Percentiles rank a stretch among this genome's conserved stretches.
These are phyloP conservation scores for Phytopythium aichiense DNA, from an alignment of 352 stramenopile species.

Conservation along the genomic window DNA sequence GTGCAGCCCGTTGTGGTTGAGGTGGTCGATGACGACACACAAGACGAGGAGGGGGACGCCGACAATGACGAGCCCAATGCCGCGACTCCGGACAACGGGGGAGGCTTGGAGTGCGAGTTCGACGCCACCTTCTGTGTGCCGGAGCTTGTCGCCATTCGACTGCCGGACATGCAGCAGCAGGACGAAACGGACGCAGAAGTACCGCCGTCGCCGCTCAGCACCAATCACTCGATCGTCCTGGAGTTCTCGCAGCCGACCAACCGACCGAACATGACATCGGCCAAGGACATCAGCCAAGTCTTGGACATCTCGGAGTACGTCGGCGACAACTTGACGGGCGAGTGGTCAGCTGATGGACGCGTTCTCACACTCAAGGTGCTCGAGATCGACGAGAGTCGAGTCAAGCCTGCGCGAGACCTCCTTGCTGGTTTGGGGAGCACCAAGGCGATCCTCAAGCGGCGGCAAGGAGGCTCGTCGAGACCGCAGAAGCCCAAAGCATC, in stretches of 20 bases:
- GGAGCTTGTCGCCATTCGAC: slow-evolving; percentile 41
- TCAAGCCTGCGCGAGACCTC: slow-evolving; percentile 36
- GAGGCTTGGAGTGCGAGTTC: slow-evolving; percentile 34
- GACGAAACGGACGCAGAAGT: background rate
- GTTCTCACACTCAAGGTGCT: slow-evolving; percentile 40
- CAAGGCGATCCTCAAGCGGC: slow-evolving; percentile 3
- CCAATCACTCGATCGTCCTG: slow-evolving; percentile 44
- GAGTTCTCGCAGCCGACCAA: slow-evolving; percentile 58
- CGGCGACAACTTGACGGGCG: slow-evolving; percentile 36
- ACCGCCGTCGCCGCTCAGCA: slow-evolving; percentile 14
- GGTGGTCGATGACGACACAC: background rate
- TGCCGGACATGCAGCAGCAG: slow-evolving; percentile 30
- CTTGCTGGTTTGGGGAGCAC: slow-evolving; percentile 38
- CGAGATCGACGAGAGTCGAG: slow-evolving; percentile 22
- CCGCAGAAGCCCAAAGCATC: background rate
- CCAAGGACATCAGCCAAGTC: slow-evolving; percentile 34
- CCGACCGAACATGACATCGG: slow-evolving; percentile 21
- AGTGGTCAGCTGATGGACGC: slow-evolving; percentile 33
- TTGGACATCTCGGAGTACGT: slow-evolving; percentile 56
- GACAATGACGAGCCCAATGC: background rate
- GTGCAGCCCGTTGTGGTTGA: background rate
- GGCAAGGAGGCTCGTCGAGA: background rate
- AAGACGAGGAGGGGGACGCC: background rate
- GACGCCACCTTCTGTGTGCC: slow-evolving; percentile 49
- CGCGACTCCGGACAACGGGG: background rate